Base-by-base conservation (phyloP, 2,329 filamentous ascomycete species). In the Trichoderma citrinoviride region DNA sequence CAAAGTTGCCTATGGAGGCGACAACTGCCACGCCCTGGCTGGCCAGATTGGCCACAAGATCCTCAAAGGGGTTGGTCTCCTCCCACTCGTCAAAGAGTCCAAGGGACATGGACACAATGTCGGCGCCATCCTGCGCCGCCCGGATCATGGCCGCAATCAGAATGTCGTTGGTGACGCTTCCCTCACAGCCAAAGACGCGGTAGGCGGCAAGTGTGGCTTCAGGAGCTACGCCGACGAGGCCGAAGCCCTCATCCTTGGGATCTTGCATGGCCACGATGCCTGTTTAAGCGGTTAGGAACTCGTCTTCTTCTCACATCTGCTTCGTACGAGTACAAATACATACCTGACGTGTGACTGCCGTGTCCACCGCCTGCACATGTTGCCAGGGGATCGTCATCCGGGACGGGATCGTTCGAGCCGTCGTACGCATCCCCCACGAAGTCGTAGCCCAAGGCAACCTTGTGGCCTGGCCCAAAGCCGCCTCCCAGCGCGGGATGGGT, bases 401-500 rank as follows among this genome's bases (percentile, higher is more conserved):
- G 69, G 4, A 63, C 53, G 5, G 70, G 70, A 29, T 58, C 47
- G 21, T 69, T 67, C 2, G 33, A 7, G 2, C 66, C 68, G 61
- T 70, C 52, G 21, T 66, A 70, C 5, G 63, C 61, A 21, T 73
- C 69, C 7, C 72, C 72, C 27, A 73, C 70, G 25, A 73, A 67
- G 25, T 73, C 72, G 17, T 69, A 66, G 14, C 71, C 71, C 8
- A 56, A n/a, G 3, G 68, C 56, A 37, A 73, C 68, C 52, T 71
- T 75, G 70, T 80, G 85, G 3, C 81, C 83, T 7, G 76, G 70
- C 3, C 85, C 85, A 69, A 87, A 87, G 67, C 84, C 84, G 49
- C 84, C 84, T 41, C 86, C 86, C 3, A 88, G 79, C 33, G 83
- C 82, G 1, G 84, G 83, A 70, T 88, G 85, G 1, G 75, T 78